Evolutionary conservation across 2,329 filamentous ascomycete species (phyloP).

Genomic region (Aspergillus tanneri): DNA sequence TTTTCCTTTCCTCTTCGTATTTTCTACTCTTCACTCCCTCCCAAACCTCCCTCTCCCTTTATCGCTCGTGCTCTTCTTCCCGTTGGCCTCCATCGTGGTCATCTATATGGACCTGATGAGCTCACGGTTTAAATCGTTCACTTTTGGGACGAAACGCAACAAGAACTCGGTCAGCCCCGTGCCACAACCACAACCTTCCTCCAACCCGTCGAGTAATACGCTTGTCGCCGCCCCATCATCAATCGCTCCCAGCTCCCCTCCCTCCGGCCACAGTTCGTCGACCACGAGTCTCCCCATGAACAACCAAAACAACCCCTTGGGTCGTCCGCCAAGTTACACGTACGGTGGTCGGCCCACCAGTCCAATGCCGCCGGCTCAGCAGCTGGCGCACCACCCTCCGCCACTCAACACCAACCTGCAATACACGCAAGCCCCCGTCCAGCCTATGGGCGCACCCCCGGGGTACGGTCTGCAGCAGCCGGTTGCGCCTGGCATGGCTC

Average conservation of each 20-base stretch:
- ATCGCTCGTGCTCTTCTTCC: slow-evolving; percentile 13
- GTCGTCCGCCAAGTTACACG: slow-evolving; percentile 64
- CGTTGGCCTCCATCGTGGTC: slow-evolving; percentile 22
- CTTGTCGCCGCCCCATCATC: slow-evolving; percentile 38
- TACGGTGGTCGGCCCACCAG: slow-evolving; percentile 55
- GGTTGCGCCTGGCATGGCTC: slow-evolving; percentile 29
- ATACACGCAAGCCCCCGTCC: slow-evolving; percentile 45
- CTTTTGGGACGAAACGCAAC: slow-evolving; percentile 50
- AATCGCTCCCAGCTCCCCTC: slow-evolving; percentile 36
- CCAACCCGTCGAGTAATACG: slow-evolving; percentile 30
- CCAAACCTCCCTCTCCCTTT: slow-evolving; percentile 11
- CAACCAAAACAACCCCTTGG: slow-evolving; percentile 51
- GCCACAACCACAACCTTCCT: slow-evolving; percentile 28
- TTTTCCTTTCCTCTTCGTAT: neutral
- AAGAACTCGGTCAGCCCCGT: slow-evolving; percentile 47
- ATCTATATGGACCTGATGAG: slow-evolving; percentile 51
- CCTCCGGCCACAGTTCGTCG: slow-evolving; percentile 45
- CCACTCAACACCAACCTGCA: slow-evolving; percentile 56
- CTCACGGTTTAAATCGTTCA: slow-evolving; percentile 52
- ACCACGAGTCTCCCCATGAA: slow-evolving; percentile 58
- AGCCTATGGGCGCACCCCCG: slow-evolving; percentile 43
- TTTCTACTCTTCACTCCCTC: slow-evolving; percentile 11
- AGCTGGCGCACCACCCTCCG: slow-evolving; percentile 47
- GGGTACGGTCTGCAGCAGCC: slow-evolving; percentile 46
- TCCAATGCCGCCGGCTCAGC: slow-evolving; percentile 50